Percentiles rank a stretch among this genome's conserved stretches.
Conservation (phyloP, 306 rosid species). For the Cicer pinnatifidum region DNA sequence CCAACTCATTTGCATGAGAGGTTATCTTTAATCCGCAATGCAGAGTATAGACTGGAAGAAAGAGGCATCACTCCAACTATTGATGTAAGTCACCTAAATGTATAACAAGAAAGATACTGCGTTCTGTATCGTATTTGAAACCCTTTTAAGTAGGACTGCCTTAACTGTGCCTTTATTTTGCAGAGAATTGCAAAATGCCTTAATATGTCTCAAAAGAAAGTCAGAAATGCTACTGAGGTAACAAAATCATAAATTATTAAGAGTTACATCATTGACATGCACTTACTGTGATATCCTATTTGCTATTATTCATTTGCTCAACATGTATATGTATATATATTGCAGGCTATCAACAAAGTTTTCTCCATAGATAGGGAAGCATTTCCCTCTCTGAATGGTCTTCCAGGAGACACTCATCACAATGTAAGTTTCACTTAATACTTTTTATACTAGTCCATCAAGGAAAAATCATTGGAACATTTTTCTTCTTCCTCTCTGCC, state of each 20-base stretch:
- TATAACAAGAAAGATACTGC: slow-evolving; percentile 30
- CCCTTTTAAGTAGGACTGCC: slow-evolving; percentile 10
- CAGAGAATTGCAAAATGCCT: slow-evolving; percentile 88
- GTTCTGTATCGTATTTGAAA: slow-evolving; percentile 23
- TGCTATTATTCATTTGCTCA: slow-evolving; percentile 25
- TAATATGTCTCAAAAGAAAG: slow-evolving; percentile 93
- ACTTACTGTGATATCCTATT: slow-evolving; percentile 1
- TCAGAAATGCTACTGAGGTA: slow-evolving; percentile 95
- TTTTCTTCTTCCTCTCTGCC: slow-evolving; percentile 16
- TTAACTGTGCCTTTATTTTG: slow-evolving; percentile 39
- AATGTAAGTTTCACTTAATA: slow-evolving; percentile 62
- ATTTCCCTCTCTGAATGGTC: slow-evolving; percentile 93
- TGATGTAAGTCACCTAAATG: slow-evolving; percentile 68
- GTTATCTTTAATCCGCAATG: slow-evolving; percentile 82
- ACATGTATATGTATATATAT: slow-evolving; percentile 18
- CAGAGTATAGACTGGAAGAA: slow-evolving; percentile 74
- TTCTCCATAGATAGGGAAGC: slow-evolving; percentile 90
- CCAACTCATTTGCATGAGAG: slow-evolving; percentile 90
- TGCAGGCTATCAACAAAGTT: slow-evolving; percentile 79
- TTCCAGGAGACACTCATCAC: slow-evolving; percentile 94
- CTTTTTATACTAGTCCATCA: slow-evolving; percentile 36
- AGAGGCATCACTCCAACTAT: slow-evolving; percentile 90
- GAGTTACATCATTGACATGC: slow-evolving; percentile 14
- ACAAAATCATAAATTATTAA: slow-evolving; percentile 14
- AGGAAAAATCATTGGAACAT: slow-evolving; percentile 5